Evolutionary conservation across 2,329 filamentous ascomycete genomes (phyloP), one percentile per base, ranked within the genome.

Genomic region (Sarocladiaceae sp.): DNA sequence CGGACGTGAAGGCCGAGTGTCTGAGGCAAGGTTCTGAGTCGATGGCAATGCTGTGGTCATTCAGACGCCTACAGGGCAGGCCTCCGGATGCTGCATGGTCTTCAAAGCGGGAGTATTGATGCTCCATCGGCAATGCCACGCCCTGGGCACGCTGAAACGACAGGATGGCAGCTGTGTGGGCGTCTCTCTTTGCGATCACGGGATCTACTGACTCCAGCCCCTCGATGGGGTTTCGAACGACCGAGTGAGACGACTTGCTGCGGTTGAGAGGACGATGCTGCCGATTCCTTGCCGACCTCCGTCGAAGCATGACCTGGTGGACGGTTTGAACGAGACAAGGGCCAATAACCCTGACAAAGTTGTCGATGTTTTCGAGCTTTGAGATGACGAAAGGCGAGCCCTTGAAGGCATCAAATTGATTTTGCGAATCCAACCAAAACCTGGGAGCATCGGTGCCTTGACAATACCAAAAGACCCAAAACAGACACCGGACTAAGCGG

Each of bases 141-240:
- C 37, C 37, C 23, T 41, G 21, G 19, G 37, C 73, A 47, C 73
- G 68, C 6, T 65, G 58, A 55, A 77, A 85, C 2, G 82, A 83
- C 53, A 80, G 65, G 26, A 68, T 64, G 6, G 82, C 82, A 18
- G 82, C 82, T 31, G 74, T 70, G 31, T 78, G 73, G 6, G 82
- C 82, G 58, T 84, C 77, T 44, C 76, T 67, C 40, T 75, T 70
- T 2, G 75, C 74, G 3, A 63, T 58, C 10, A 59, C 61, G 1
- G 72, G 71, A 51, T 71, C 63, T 34, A 80, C 73, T 42, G 71
- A 64, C 41, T 74, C 66, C 16, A 75, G 59, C 1, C 51, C 47
- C 47, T 65, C 61, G 16, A 70, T 63, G 23, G 68, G 66, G 41
- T 67, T 67, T 23, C 50, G 50, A 7, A 33, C 37, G 11, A 68